Conservation (phyloP, 345 rosid species). For the Zanthoxylum bungeanum region DNA sequence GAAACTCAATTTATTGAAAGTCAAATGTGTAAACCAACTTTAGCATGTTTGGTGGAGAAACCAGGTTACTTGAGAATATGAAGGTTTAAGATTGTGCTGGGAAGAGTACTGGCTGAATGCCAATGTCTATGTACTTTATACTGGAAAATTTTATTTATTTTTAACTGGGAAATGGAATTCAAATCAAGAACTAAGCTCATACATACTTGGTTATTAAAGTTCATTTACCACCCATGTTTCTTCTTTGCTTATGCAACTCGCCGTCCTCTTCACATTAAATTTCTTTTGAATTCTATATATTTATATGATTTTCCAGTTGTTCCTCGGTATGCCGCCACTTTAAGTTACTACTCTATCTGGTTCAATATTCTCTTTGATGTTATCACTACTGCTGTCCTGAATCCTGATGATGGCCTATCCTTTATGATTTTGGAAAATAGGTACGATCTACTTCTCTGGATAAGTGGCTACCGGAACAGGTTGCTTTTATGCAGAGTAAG, state of each 20-base stretch:
- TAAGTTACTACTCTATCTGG: neutral
- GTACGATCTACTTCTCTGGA: conserved; percentile 63
- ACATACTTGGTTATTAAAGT: neutral
- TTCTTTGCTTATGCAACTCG: neutral
- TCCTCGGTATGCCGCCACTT: neutral
- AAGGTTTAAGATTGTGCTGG: no score
- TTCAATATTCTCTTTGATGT: neutral
- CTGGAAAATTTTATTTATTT: neutral
- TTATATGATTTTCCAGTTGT: neutral
- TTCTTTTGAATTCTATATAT: neutral
- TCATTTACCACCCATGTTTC: neutral
- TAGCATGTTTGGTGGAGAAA: no score
- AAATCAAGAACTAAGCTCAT: neutral
- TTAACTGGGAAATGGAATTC: neutral
- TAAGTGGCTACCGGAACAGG: conserved; percentile 97
- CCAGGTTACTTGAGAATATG: no score
- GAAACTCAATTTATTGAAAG: no score
- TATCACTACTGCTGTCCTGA: neutral
- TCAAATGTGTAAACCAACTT: no score
- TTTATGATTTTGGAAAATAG: conserved; percentile 56
- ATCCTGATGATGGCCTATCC: neutral
- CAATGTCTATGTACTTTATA: neutral
- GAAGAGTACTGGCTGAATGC: neutral
- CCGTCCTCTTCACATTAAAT: neutral
- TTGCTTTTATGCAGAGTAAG: conserved; percentile 79